Conservation (phyloP, 2,329 filamentous ascomycete species). For the Scedosporium aurantiacum region DNA sequence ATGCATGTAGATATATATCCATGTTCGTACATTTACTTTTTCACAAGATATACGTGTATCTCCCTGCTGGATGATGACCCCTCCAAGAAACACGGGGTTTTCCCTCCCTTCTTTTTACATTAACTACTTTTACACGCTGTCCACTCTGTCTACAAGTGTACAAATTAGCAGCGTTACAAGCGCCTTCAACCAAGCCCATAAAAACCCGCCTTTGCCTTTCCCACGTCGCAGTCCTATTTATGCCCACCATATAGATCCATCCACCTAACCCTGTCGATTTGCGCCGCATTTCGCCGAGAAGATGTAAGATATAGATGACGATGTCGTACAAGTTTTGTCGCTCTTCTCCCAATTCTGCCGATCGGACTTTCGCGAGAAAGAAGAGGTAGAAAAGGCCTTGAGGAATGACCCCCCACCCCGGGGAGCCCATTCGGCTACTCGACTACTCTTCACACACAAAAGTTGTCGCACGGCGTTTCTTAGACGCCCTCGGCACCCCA, state of each 20-base stretch:
- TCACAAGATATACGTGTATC: background rate
- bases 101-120: background rate
- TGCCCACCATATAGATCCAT: no score
- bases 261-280: no score
- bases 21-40: background rate
- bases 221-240: no score
- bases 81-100: background rate
- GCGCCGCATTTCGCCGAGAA: no score
- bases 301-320: no score
- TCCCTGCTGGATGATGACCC: background rate
- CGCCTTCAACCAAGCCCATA: background rate
- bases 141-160: background rate
- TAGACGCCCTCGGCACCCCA: slow-evolving; percentile 73
- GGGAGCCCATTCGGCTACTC: no score
- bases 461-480: slow-evolving; percentile 7
- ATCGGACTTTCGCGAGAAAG: no score
- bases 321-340: no score
- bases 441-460: background rate
- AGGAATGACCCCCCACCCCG: background rate
- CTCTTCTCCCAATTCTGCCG: no score
- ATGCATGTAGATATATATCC: background rate
- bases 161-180: background rate
- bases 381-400: no score
- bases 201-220: background rate
- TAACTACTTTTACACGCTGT: background rate